A percentile compares a stretch with the other conserved stretches of the same genome.
These are phyloP conservation scores for Cyberlindnera maclurae DNA, from an alignment of 805 yeast species.

Conservation along the genomic window DNA sequence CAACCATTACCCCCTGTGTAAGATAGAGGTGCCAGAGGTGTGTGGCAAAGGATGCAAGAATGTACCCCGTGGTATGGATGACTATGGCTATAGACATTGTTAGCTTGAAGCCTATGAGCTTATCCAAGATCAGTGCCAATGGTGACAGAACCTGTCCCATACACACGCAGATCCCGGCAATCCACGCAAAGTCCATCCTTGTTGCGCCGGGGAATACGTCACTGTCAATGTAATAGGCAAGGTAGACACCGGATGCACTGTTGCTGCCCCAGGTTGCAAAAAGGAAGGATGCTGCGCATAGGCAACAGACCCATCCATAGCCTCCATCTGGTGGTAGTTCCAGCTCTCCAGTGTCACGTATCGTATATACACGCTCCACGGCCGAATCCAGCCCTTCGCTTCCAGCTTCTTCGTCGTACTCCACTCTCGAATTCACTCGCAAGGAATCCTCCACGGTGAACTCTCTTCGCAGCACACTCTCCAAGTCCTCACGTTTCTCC, in stretches of 20 bases:
- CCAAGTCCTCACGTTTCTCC: constrained; percentile 1
- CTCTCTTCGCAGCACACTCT: constrained; percentile 2
- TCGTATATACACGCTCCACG: constrained; percentile 1
- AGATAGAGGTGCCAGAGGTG: constrained; percentile 57
- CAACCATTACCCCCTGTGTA: constrained; percentile 61
- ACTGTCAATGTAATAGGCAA: constrained; percentile 47
- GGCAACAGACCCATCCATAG: constrained; percentile 55
- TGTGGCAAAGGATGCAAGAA: constrained; percentile 54
- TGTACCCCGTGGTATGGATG: constrained; percentile 44
- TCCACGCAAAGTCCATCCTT: constrained; percentile 52
- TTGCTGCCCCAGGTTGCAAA: constrained; percentile 64
- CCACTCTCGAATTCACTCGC: not conserved
- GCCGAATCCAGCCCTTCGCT: not conserved
- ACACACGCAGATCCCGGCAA: constrained; percentile 57
- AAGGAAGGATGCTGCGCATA: constrained; percentile 43
- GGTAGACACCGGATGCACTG: constrained; percentile 53
- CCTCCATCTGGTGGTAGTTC: constrained; percentile 50
- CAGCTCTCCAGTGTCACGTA: not conserved
- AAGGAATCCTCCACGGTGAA: constrained; percentile 9
- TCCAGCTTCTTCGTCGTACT: too few relatives aligned
- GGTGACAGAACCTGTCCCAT: constrained; percentile 57
- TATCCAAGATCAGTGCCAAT: constrained; percentile 37
- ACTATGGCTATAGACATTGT: constrained; percentile 43
- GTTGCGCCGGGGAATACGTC: constrained; percentile 46
- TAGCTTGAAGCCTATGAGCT: constrained; percentile 40